phyloP scores from a whole-genome alignment of 148 eudicot species.

The Nepenthes mirabilis region DNA sequence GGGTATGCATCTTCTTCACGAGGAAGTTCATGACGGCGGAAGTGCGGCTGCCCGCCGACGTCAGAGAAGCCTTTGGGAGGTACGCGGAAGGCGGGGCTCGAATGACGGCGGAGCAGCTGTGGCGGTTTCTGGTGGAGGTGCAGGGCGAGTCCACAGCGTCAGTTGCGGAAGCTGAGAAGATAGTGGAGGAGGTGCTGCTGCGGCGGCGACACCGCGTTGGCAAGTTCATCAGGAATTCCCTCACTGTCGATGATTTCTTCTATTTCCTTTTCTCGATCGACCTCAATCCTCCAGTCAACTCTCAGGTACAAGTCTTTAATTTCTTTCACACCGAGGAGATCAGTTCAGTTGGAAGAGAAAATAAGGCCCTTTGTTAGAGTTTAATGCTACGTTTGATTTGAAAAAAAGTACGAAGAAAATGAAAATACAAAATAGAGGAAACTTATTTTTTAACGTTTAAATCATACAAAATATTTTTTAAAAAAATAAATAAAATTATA shows the following conservation, averaged over 20 bases:
- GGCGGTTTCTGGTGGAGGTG: conserved; percentile 35
- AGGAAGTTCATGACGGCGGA: conserved; percentile 23
- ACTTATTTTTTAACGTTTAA: too few species aligned
- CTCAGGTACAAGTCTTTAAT: conserved; percentile 23
- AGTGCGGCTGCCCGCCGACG: conserved; percentile 50
- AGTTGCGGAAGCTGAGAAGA: conserved; percentile 20
- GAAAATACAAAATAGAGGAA: too few species aligned
- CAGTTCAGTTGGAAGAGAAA: too few species aligned
- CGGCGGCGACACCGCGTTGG: conserved; percentile 24
- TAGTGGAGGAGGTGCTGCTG: conserved; percentile 38
- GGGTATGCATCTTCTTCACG: too few species aligned
- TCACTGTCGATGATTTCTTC: conserved; percentile 73
- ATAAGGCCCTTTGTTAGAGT: too few species aligned
- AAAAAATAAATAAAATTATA: too few species aligned
- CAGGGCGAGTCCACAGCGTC: conserved; percentile 27
- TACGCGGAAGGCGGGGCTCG: conserved; percentile 37
- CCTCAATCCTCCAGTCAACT: conserved; percentile 50
- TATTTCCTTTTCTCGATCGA: conserved; percentile 46
- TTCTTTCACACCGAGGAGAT: too few species aligned
- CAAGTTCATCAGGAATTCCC: conserved; percentile 30
- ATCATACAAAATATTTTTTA: too few species aligned
- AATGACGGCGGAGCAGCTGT: conserved; percentile 53
- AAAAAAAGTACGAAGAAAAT: too few species aligned
- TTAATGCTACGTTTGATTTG: too few species aligned
- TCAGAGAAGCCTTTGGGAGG: conserved; percentile 30